Percentiles rank a stretch among this genome's conserved stretches.
These are phyloP conservation scores for Saposhnikovia divaricata DNA, from an alignment of 129 eudicot species.

Conservation along the genomic window DNA sequence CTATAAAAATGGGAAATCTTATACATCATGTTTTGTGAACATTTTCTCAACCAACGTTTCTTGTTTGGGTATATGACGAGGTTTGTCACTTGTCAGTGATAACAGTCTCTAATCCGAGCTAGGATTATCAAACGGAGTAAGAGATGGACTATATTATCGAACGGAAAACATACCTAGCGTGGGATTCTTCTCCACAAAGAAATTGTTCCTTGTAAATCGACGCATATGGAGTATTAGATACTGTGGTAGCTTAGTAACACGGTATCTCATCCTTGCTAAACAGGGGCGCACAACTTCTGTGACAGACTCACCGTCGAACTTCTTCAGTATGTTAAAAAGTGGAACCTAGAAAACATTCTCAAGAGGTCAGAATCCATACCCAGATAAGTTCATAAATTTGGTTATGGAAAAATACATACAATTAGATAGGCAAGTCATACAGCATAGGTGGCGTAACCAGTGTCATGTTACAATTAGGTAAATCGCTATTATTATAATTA, in stretches of 20 bases:
- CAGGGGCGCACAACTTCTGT: slow-evolving; percentile 97
- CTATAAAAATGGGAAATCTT: neutral
- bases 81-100: neutral
- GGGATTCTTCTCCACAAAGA: slow-evolving; percentile 97
- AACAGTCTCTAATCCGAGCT: neutral
- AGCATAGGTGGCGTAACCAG: neutral
- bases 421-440: neutral
- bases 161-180: slow-evolving; percentile 63
- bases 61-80: neutral
- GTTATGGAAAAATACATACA: neutral
- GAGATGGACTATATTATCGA: neutral
- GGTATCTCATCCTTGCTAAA: slow-evolving; percentile 92
- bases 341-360: slow-evolving; percentile 52
- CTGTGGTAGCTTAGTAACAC: slow-evolving; percentile 75
- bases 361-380: slow-evolving; percentile 5
- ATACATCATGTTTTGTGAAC: neutral
- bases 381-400: slow-evolving; percentile 1
- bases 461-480: too few species aligned
- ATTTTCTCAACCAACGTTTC: neutral
- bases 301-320: slow-evolving; percentile 89
- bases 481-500: too few species aligned
- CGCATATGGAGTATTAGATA: slow-evolving; percentile 98
- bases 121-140: neutral
- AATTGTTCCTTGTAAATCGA: slow-evolving; percentile 87
- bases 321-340: slow-evolving; percentile 91